These are phyloP conservation scores for Magnaporthiopsis incrustans DNA, from an alignment of 2,329 filamentous ascomycete species.

Conservation along the genomic window DNA sequence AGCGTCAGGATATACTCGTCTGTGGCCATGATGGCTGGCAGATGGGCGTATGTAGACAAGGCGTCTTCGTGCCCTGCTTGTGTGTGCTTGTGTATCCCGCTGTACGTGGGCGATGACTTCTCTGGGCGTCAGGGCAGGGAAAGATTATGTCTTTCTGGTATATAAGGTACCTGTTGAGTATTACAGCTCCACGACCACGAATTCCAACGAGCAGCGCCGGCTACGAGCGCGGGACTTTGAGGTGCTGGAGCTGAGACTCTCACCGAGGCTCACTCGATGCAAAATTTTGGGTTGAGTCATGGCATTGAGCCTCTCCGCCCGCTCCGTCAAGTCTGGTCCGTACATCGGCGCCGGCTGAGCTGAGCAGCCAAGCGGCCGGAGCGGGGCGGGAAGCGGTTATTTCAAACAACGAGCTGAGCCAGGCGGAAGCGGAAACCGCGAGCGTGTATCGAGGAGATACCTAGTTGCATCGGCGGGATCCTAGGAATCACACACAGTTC, in stretches of 20 bases:
- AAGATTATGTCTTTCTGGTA: too few species aligned
- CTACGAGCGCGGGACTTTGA: neutral
- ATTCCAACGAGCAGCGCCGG: neutral
- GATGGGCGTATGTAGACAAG: neutral
- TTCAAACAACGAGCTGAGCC: neutral
- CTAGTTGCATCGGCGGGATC: neutral
- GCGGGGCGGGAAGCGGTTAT: neutral
- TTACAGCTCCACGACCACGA: neutral
- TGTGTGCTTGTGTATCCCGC: neutral
- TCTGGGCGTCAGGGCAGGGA: too few species aligned
- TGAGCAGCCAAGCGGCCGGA: neutral
- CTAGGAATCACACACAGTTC: neutral
- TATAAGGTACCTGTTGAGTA: too few species aligned
- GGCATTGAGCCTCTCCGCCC: neutral
- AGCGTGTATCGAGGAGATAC: neutral
- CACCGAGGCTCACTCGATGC: neutral
- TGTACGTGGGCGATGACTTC: neutral
- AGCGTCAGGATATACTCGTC: conserved; percentile 68
- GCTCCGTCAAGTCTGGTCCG: neutral
- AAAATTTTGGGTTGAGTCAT: neutral
- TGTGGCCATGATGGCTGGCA: conserved; percentile 22
- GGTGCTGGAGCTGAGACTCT: neutral
- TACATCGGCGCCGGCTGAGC: neutral
- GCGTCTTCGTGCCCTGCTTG: neutral
- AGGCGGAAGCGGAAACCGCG: neutral